Evolutionary conservation across 2,329 filamentous ascomycete genomes (phyloP), one percentile per base, ranked within the genome.

Genomic region (Keithomyces neogunnii): DNA sequence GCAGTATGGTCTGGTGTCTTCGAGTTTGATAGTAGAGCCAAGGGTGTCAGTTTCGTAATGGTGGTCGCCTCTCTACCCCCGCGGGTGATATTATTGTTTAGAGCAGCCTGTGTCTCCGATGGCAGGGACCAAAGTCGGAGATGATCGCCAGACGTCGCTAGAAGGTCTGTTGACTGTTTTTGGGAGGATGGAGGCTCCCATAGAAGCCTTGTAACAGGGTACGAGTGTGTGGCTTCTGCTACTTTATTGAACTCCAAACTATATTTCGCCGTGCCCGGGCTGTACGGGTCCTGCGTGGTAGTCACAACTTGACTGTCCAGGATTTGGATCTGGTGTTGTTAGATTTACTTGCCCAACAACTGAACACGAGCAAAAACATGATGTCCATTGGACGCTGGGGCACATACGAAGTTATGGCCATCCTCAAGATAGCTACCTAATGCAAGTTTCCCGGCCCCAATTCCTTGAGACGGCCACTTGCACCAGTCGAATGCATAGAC

Each of bases 401-500:
- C 32, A 69, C 81, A 62, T 74, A 96, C 90, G 75, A 95, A 99
- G 67, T 99, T 99, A 72, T 99, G 93, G 5, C 91, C 92, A 69
- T 99, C 93, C 71, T 99, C 93, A 48, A 97, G 73, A 66, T 97
- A 97, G 73, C 93, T 99, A 53, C 92, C 93, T 39, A 99, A 78
- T 10, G 93, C 93, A 60, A 99, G 80, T 70, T 97, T 97, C 39
- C 93, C 93, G 3, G 89, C 89, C 55, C 88, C 85, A 58, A 84
- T 84, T 61, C 71, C 84, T 62, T 89, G 82, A 2, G 92, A 84
- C 13, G 88, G 83, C 92, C 93, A 99, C 70, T 99, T 99, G 74
- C 93, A 99, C 93, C 93, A 99, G 72, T 99, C 93, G 62, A 95
- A 92, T 10, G 93, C 92, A 67, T 97, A 99, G 51, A 95, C 85